A percentile compares a stretch with the other conserved stretches of the same genome.
These are phyloP conservation scores for Serendipita sp. DNA, from an alignment of 768 basidiomycete species.

Conservation along the genomic window DNA sequence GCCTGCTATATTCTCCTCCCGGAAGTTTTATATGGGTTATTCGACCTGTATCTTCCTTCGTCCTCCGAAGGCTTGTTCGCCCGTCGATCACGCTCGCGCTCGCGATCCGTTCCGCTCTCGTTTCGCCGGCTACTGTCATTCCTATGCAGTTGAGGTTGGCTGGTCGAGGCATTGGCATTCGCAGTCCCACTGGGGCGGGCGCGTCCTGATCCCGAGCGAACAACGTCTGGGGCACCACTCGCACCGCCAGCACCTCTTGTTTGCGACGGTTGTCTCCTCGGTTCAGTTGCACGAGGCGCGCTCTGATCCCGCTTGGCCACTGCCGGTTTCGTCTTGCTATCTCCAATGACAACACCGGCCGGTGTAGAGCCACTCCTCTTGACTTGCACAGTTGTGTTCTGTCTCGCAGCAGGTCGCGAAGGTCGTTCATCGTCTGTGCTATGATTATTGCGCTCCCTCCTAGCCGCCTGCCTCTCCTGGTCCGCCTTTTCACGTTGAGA, in stretches of 20 bases:
- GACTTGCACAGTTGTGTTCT: not conserved
- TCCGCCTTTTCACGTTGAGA: constrained; percentile 4
- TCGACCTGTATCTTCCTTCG: not conserved
- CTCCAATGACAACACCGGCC: not conserved
- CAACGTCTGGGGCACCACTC: not conserved
- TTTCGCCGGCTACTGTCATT: no score
- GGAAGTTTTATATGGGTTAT: not conserved
- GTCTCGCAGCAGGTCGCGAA: not conserved
- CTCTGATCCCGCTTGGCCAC: not conserved
- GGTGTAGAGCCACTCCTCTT: not conserved
- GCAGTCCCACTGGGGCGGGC: no score
- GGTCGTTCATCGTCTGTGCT: not conserved
- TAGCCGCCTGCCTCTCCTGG: not conserved
- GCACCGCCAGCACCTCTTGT: not conserved
- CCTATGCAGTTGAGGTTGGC: no score
- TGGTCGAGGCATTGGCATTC: no score
- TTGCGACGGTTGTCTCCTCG: not conserved
- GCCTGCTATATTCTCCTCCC: not conserved
- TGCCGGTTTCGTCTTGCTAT: not conserved
- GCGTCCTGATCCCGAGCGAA: not conserved
- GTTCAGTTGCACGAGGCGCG: not conserved
- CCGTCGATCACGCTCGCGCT: no score
- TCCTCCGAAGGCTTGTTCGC: no score
- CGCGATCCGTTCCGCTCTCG: no score
- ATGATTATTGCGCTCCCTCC: not conserved